These are phyloP conservation scores for Tolypocladium pustulatum DNA, from an alignment of 2,329 filamentous ascomycete species.

Conservation along the genomic window DNA sequence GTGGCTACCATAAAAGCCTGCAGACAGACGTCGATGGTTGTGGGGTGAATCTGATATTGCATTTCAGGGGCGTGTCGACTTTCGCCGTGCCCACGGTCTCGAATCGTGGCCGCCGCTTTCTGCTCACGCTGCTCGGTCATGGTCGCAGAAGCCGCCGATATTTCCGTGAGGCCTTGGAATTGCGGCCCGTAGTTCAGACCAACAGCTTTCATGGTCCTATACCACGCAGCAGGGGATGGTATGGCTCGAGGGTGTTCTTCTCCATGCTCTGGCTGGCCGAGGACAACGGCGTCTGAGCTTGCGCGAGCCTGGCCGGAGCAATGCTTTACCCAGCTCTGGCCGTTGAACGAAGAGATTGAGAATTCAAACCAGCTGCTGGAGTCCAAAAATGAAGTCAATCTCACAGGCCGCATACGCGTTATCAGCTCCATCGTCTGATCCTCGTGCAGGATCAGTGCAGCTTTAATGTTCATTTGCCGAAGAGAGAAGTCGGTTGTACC, in stretches of 20 bases:
- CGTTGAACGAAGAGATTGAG: conserved; percentile 13
- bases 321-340: conserved; percentile 10
- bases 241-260: background rate
- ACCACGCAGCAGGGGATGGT: background rate
- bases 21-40: conserved; percentile 5
- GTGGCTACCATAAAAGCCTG: conserved; percentile 1
- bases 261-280: background rate
- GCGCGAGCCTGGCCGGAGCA: background rate
- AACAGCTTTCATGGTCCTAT: background rate
- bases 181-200: background rate
- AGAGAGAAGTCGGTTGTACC: conserved; percentile 12
- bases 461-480: conserved; percentile 14
- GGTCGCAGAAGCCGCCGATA: background rate
- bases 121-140: background rate
- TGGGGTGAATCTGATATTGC: conserved; percentile 6
- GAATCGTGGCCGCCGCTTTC: background rate
- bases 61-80: background rate
- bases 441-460: conserved; percentile 19
- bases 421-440: conserved; percentile 17
- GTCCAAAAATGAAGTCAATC: conserved; percentile 10
- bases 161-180: background rate
- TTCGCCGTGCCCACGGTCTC: background rate
- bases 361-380: conserved; percentile 21
- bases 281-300: background rate
- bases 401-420: conserved; percentile 15